phyloP scores from a whole-genome alignment of 768 basidiomycete species.

The Trametopsis cervina region DNA sequence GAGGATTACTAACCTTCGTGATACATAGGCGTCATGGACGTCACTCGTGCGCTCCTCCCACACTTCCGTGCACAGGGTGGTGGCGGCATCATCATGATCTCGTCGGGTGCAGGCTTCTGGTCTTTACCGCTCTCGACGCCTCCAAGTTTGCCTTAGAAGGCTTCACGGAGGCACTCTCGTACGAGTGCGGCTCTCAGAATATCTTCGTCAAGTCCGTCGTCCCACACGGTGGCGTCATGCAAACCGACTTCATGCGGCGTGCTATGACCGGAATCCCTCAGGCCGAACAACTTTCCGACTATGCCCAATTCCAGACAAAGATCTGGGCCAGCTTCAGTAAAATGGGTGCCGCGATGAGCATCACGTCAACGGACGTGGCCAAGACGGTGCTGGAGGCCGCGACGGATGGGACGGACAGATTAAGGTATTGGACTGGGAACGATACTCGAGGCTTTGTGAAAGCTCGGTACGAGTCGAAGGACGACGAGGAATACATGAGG shows the following conservation, averaged over 20 bases:
- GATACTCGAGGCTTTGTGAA: background rate
- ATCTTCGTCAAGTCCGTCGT: slow-evolving; percentile 4
- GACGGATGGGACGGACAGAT: slow-evolving; percentile 2
- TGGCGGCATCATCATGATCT: slow-evolving; percentile 1
- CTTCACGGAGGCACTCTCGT: slow-evolving; percentile 2
- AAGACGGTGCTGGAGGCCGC: background rate
- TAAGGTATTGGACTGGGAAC: background rate
- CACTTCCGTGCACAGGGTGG: background rate
- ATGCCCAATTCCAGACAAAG: background rate
- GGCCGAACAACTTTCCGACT: background rate
- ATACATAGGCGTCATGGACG: slow-evolving; percentile 2
- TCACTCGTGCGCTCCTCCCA: background rate
- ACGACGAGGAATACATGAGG: slow-evolving; percentile 3
- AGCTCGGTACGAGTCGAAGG: background rate
- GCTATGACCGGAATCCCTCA: background rate
- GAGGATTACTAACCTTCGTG: too few relatives aligned
- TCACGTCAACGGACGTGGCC: background rate
- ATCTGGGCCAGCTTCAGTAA: background rate
- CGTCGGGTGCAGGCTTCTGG: background rate
- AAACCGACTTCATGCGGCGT: background rate
- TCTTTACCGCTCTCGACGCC: background rate
- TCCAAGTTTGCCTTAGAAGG: slow-evolving; percentile 2
- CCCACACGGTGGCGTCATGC: background rate
- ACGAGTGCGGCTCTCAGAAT: slow-evolving; percentile 1
- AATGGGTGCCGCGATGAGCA: background rate